These are phyloP conservation scores for Colletotrichum caudatum DNA, from an alignment of 2,329 filamentous ascomycete species.

Conservation along the genomic window DNA sequence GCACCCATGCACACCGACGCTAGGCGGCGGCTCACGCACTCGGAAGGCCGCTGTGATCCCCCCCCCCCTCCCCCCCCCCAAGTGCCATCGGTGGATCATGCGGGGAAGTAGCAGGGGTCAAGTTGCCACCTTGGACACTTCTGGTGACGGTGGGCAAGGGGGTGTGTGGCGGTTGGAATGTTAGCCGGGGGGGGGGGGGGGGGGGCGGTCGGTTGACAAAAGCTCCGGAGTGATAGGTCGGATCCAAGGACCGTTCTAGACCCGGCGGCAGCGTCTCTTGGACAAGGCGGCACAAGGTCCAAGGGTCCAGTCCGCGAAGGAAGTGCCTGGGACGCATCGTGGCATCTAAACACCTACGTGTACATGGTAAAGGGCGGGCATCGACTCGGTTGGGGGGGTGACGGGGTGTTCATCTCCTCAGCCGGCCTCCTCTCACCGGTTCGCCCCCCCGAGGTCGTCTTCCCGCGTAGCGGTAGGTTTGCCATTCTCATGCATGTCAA, in stretches of 20 bases:
- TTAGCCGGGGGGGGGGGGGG: not conserved
- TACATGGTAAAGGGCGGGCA: not conserved
- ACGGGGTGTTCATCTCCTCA: slow-evolving; percentile 7
- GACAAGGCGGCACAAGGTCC: not conserved
- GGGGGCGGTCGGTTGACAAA: not conserved
- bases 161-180: slow-evolving; percentile 1
- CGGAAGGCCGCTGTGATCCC: not conserved
- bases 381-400: not conserved
- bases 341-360: not conserved
- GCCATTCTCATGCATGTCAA: not conserved
- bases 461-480: not conserved
- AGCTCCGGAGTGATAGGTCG: slow-evolving; percentile 3
- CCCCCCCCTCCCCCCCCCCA: not conserved
- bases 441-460: not conserved
- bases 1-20: slow-evolving; percentile 4
- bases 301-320: not conserved
- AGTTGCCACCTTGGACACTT: not conserved
- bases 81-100: slow-evolving; percentile 25
- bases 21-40: slow-evolving; percentile 4
- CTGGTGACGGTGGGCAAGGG: not conserved
- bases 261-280: not conserved
- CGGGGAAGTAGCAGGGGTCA: slow-evolving; percentile 20
- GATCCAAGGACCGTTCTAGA: slow-evolving; percentile 3
- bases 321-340: not conserved
- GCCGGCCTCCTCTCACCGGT: not conserved